Percentiles rank a stretch among this genome's conserved stretches.
Conservation (phyloP, 106 monocot species). For the Acorus calamus region DNA sequence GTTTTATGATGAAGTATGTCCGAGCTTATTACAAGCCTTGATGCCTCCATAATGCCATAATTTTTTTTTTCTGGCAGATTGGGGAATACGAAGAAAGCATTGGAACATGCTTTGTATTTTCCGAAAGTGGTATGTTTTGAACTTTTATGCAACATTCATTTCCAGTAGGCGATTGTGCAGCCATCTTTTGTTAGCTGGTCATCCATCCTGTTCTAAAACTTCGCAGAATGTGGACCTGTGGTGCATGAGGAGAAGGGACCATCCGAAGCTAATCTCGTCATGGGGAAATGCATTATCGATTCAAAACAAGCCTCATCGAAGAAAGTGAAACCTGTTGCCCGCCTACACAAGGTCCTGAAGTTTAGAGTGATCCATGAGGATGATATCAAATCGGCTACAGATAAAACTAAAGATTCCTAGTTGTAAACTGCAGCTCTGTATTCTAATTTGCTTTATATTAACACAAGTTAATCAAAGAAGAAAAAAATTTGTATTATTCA, state of each 20-base stretch:
- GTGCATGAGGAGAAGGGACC: constrained; percentile 11
- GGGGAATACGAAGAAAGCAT: constrained; percentile 24
- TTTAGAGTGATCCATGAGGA: constrained; percentile 17
- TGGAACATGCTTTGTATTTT: constrained; percentile 17
- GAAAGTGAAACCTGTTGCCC: constrained; percentile 13
- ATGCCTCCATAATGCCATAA: too few relatives aligned
- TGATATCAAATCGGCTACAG: background rate
- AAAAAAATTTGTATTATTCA: too few relatives aligned
- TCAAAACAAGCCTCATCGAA: constrained; percentile 8
- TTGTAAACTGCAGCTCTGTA: too few relatives aligned
- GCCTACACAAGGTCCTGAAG: constrained; percentile 22
- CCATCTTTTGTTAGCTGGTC: background rate
- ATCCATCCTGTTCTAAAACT: background rate
- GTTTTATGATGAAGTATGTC: too few relatives aligned
- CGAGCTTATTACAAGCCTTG: too few relatives aligned
- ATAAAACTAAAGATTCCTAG: too few relatives aligned
- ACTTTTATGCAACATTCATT: background rate
- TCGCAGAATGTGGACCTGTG: constrained; percentile 5
- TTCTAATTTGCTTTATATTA: too few relatives aligned
- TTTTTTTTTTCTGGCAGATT: constrained; percentile 12
- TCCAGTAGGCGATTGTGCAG: too few relatives aligned
- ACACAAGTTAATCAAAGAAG: too few relatives aligned
- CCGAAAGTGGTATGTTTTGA: constrained; percentile 15
- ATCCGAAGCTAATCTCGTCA: constrained; percentile 16
- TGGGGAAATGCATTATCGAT: constrained; percentile 16